Conservation (phyloP, 108 stramenopile genomes). For the Aurantiochytrium sp. region DNA sequence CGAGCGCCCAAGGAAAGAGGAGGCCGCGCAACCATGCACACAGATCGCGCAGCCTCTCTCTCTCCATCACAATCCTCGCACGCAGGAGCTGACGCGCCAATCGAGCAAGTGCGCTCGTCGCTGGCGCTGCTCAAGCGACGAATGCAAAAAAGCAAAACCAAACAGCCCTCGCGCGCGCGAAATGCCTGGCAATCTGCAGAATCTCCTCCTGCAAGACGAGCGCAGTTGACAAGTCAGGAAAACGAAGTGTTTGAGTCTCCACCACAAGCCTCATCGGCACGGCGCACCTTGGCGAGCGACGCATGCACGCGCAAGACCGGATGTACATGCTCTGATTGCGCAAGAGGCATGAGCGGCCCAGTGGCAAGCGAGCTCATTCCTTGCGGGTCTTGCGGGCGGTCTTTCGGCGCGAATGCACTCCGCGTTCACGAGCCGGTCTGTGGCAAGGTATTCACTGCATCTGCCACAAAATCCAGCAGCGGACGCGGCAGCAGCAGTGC, state of each 20-base stretch:
- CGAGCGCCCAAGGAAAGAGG: no score
- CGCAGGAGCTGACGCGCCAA: neutral
- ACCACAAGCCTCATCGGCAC: no score
- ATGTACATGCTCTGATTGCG: neutral
- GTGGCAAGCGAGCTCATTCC: neutral
- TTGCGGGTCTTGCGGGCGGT: neutral
- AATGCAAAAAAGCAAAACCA: neutral
- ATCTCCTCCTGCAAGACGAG: no score
- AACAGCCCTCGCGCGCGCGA: neutral
- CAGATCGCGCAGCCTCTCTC: no score
- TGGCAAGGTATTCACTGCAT: neutral
- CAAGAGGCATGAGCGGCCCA: neutral
- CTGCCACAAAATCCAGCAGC: neutral
- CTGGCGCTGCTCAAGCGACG: neutral
- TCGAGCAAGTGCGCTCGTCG: neutral
- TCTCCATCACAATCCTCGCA: neutral
- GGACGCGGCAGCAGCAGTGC: neutral
- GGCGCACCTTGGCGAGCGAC: neutral
- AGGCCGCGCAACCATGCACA: no score
- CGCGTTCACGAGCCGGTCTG: neutral
- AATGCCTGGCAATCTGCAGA: no score
- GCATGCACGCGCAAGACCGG: neutral
- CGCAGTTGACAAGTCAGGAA: no score
- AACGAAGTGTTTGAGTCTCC: no score
- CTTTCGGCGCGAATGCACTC: neutral